A percentile compares a stretch with the other conserved stretches of the same genome.
These are phyloP conservation scores for Kalmusia sp. DNA, from an alignment of 2,329 filamentous ascomycete genomes.

Conservation along the genomic window DNA sequence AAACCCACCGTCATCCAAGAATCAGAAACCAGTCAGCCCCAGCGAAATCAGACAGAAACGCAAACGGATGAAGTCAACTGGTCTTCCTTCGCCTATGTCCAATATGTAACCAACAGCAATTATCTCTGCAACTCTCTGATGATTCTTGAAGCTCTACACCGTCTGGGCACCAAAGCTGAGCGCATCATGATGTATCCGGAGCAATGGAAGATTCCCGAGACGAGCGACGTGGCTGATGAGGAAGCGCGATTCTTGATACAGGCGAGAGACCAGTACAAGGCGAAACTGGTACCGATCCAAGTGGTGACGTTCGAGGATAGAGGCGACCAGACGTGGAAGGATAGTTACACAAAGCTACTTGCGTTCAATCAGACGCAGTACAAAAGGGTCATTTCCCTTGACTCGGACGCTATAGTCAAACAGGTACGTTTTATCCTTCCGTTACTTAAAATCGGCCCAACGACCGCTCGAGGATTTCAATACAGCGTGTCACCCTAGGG, in stretches of 20 bases:
- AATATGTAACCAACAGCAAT: conserved; percentile 39
- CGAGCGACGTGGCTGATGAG: not conserved
- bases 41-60: too few relatives aligned
- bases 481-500: too few relatives aligned
- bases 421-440: not conserved
- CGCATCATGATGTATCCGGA: conserved; percentile 14
- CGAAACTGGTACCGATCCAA: conserved; percentile 52
- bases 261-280: conserved; percentile 54
- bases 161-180: conserved; percentile 35
- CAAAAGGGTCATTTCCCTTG: conserved; percentile 58
- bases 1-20: too few relatives aligned
- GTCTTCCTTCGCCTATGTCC: conserved; percentile 40
- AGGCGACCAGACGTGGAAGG: conserved; percentile 61
- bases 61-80: conserved; percentile 7
- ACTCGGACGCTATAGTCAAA: conserved; percentile 67
- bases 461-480: too few relatives aligned
- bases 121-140: conserved; percentile 47
- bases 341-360: conserved; percentile 69
- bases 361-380: conserved; percentile 71
- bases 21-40: too few relatives aligned
- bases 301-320: conserved; percentile 32
- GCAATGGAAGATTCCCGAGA: conserved; percentile 13
- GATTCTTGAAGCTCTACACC: conserved; percentile 47
- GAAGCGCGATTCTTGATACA: conserved; percentile 50
- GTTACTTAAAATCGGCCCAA: not conserved